Base-by-base conservation (phyloP, 306 rosid genomes). In the Casuarina equisetifolia region DNA sequence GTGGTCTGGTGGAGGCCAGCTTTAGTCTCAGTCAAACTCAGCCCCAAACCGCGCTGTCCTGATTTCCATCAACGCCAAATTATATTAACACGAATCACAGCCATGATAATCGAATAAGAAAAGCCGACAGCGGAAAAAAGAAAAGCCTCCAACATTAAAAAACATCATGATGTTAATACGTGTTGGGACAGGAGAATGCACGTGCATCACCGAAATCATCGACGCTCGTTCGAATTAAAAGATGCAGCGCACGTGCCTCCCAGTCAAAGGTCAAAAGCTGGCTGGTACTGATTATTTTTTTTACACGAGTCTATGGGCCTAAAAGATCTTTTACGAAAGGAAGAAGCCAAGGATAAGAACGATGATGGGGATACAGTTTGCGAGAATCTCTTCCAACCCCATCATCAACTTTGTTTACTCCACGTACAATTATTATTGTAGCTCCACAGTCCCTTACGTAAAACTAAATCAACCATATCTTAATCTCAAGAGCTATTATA, bases 181-280 rank as follows among this genome's bases (percentile, higher is more conserved):
- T 82, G 83, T 85, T 86, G 85, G 85, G 85, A 76, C 85, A 86
- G 85, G 84, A 70, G 75, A 84, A 45, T 84, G 92, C 97, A 88
- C 97, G 97, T 88, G 92, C 90, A 87, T 82, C 82, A 81, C 92
- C 90, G 90, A 91, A 85, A 86, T 82, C 92, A 82, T 80, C 92
- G 91, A 88, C 83, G 64, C 38, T 78, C 73, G 59, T 57, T 87
- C 82, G 79, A 79, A 82, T 55, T 64, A 74, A 85, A 66, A 77
- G 89, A 80, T 88, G 88, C 85, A 73, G 59, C 69, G 94, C 97
- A 91, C 91, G 94, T 91, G 97, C 83, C 83, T 82, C n/a, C 10
- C 64, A 32, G 97, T 91, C 97, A 88, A 91, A 81, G 97, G 94
- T 91, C 97, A 89, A 90, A 91, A 85, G 89, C 69, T 36, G 4